Percentiles rank a stretch among this genome's conserved stretches.
phyloP scores from a whole-genome alignment of 179 eudicot genomes.

The Spergularia azorica region DNA sequence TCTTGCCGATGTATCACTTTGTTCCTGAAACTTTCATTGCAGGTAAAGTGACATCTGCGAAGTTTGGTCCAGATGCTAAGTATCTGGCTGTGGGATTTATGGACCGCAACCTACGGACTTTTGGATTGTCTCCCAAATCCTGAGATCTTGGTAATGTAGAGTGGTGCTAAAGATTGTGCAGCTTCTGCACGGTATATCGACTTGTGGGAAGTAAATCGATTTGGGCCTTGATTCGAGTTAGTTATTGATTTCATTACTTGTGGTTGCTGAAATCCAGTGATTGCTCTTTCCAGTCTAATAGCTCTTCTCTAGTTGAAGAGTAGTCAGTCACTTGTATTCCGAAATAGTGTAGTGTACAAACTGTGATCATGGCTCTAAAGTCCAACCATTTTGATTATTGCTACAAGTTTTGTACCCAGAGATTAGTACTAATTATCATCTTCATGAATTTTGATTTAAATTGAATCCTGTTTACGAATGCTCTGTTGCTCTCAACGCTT shows the following conservation, averaged over 20 bases:
- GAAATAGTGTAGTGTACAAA: slow-evolving; percentile 7
- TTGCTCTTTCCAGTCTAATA: background rate
- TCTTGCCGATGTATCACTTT: background rate
- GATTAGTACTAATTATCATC: background rate
- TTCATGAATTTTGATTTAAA: background rate
- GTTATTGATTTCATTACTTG: background rate
- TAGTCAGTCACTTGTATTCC: background rate
- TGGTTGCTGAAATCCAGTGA: background rate
- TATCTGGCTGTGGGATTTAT: slow-evolving; percentile 81
- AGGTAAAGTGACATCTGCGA: slow-evolving; percentile 73
- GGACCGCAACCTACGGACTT: slow-evolving; percentile 85
- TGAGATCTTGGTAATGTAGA: background rate
- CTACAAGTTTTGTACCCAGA: background rate
- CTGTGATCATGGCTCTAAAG: slow-evolving; percentile 2
- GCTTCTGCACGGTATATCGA: background rate
- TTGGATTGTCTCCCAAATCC: slow-evolving; percentile 61
- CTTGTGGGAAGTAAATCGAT: too few relatives aligned
- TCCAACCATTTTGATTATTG: background rate
- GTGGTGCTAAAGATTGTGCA: background rate
- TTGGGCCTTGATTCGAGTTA: background rate
- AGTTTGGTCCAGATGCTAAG: slow-evolving; percentile 86
- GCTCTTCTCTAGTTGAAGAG: background rate
- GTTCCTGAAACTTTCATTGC: slow-evolving; percentile 23
- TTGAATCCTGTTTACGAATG: too few relatives aligned
- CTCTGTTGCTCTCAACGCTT: too few relatives aligned